Base-by-base conservation (phyloP, 2,329 filamentous ascomycete genomes). In the Fusarium nurragi region DNA sequence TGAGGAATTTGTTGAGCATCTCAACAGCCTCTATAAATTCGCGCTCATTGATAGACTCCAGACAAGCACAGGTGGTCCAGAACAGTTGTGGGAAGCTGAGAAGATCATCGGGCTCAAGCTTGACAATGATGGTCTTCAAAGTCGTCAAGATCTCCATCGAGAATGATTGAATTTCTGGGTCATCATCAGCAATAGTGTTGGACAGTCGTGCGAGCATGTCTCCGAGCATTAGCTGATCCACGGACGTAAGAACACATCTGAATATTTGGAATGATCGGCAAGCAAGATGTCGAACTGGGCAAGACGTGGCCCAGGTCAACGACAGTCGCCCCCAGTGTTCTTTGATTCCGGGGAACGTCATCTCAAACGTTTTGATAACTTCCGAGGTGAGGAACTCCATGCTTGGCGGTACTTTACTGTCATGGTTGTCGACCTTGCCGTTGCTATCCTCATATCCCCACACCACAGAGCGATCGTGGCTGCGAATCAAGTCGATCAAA, bases 211-310 rank as follows among this genome's bases (percentile, higher is more conserved):
- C 94, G 21, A 99, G 87, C 93, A 99, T 99, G 72, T 99, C 95
- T 3, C 93, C 93, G 16, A 99, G 85, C 94, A 98, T 99, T 55
- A 89, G 84, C 68, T 96, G 93, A 73, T 99, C 94, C 21, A 98
- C 80, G 1, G 91, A 93, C 16, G 92, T 96, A 25, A 97, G 86
- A 52, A 98, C 94, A 74, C 94, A 98, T 28, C 95, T 87, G 79
- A 97, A 99, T 12, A 99, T 90, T 74, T 99, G 96, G 78, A 99
- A 98, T 0, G 96, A 99, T 25, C 95, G 90, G 74, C 96, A 99
- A 3, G 95, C 95, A 48, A 99, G 83, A 79, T 99, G 95, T 45
- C 94, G 85, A 6, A 99, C 96, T 0, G 95, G 93, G 74, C 96
- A 99, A 5, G 94, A 97, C 0, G 95, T 98, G 11, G 95, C 96